phyloP scores from a whole-genome alignment of 768 basidiomycete genomes.

The Sistotremastrum suecicum region DNA sequence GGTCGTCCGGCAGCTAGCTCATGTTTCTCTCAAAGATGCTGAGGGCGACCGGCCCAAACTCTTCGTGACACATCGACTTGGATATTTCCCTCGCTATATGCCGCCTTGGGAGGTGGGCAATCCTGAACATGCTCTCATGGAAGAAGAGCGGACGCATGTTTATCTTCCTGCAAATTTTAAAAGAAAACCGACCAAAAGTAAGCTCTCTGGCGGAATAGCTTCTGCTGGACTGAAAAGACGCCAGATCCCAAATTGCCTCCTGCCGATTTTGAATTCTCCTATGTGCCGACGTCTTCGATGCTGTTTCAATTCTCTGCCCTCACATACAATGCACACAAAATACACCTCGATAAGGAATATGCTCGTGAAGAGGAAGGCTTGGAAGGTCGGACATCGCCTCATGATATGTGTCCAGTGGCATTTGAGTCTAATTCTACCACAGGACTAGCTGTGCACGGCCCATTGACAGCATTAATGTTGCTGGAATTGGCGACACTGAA shows the following conservation, averaged over 20 bases:
- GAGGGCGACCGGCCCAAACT: too few species aligned
- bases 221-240: background rate
- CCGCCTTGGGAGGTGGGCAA: too few species aligned
- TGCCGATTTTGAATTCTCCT: slow-evolving; percentile 47
- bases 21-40: slow-evolving; percentile 26
- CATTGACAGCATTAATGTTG: slow-evolving; percentile 67
- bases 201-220: too few species aligned
- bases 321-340: slow-evolving; percentile 75
- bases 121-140: slow-evolving; percentile 13
- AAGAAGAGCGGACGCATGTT: slow-evolving; percentile 58
- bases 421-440: background rate
- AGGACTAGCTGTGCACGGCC: slow-evolving; percentile 45
- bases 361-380: slow-evolving; percentile 46
- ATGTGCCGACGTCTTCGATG: slow-evolving; percentile 52
- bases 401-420: background rate
- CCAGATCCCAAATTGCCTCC: slow-evolving; percentile 18
- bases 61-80: too few species aligned
- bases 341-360: slow-evolving; percentile 71
- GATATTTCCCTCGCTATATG: too few species aligned
- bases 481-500: slow-evolving; percentile 29
- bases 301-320: slow-evolving; percentile 80
- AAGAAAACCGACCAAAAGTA: slow-evolving; percentile 17
- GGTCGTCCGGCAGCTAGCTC: slow-evolving; percentile 32
- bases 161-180: slow-evolving; percentile 29
- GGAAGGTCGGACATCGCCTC: background rate